Evolutionary conservation across 495 filamentous ascomycete species (phyloP).

Genomic region (Podospora pseudoanserina): DNA sequence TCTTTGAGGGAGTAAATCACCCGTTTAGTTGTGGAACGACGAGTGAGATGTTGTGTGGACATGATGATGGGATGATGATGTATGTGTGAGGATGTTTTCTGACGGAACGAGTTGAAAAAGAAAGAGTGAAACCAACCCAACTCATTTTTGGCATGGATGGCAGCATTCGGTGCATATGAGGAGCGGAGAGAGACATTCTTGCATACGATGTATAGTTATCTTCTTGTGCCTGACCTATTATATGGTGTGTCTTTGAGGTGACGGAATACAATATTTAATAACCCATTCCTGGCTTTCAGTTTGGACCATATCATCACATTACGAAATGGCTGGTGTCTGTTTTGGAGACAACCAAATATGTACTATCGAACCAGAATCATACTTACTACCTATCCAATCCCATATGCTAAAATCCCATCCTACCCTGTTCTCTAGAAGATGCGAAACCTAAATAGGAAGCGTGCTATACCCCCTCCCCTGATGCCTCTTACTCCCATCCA

Average conservation of each 20-base stretch:
- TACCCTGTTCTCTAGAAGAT: not conserved
- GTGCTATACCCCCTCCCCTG: not conserved
- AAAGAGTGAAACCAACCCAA: not conserved
- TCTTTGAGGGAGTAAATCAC: not conserved
- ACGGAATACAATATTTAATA: not conserved
- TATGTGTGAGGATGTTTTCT: not conserved
- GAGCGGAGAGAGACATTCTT: not conserved
- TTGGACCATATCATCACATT: too few species aligned
- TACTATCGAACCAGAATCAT: not conserved
- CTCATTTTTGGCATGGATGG: not conserved
- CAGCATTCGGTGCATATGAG: not conserved
- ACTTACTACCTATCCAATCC: not conserved
- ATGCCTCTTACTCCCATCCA: not conserved
- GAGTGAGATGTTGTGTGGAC: conserved; percentile 1
- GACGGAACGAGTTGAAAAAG: not conserved
- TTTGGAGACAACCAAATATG: not conserved
- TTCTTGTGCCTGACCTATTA: not conserved
- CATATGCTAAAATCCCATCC: not conserved
- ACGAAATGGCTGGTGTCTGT: not conserved
- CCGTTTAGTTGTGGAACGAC: not conserved
- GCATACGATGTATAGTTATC: not conserved
- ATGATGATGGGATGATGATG: conserved; percentile 7
- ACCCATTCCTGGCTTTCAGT: not conserved
- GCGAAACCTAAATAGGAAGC: not conserved
- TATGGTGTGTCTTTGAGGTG: not conserved